Conservation (phyloP, 345 rosid genomes). For the Euclidium syriacum region DNA sequence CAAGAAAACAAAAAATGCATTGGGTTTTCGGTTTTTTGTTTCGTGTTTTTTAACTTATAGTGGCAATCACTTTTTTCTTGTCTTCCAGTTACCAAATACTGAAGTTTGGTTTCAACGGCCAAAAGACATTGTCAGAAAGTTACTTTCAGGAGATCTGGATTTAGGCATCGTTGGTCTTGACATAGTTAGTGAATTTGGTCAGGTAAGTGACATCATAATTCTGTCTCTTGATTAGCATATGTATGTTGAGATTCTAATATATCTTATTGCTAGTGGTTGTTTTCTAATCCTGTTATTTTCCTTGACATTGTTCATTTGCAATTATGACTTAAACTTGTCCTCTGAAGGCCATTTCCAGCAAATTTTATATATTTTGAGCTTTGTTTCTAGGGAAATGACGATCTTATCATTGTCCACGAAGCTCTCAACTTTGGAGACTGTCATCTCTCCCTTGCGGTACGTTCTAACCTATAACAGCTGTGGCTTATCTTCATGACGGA, state of each 20-base stretch:
- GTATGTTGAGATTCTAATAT: background rate
- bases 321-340: background rate
- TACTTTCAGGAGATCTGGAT: conserved; percentile 92
- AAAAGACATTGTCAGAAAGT: conserved; percentile 78
- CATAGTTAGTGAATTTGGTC: conserved; percentile 77
- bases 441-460: conserved; percentile 81
- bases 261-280: background rate
- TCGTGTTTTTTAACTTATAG: background rate
- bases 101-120: conserved; percentile 99
- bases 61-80: background rate
- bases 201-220: conserved; percentile 36
- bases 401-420: conserved; percentile 80
- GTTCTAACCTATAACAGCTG: conserved; percentile 12
- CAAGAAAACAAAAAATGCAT: background rate
- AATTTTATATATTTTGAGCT: background rate
- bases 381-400: conserved; percentile 65
- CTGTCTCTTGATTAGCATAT: background rate
- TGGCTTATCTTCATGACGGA: background rate
- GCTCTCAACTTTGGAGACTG: conserved; percentile 92
- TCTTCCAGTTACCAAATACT: conserved; percentile 60
- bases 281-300: background rate
- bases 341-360: background rate
- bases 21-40: background rate
- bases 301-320: background rate
- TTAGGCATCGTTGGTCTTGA: conserved; percentile 89